Percentiles rank a stretch among this genome's conserved stretches.
These are phyloP conservation scores for Candida broadrunensis DNA, from an alignment of 805 yeast genomes.

Conservation along the genomic window DNA sequence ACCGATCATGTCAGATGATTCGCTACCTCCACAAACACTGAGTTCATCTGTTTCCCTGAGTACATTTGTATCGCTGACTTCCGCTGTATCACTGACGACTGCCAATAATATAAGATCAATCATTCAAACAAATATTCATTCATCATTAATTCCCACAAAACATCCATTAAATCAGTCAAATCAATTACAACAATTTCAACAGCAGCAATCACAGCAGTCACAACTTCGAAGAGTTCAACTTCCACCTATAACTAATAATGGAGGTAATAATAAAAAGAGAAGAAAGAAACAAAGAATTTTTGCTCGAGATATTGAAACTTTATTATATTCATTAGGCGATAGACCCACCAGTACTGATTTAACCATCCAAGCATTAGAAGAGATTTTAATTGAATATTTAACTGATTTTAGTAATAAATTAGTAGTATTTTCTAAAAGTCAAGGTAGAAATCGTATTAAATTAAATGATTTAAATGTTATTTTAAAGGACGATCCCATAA, in stretches of 20 bases:
- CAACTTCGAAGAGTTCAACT: not conserved
- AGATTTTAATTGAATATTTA: conserved; percentile 33
- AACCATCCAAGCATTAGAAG: conserved; percentile 38
- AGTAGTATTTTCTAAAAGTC: conserved; percentile 31
- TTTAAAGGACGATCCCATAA: conserved; percentile 39
- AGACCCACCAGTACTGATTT: conserved; percentile 37
- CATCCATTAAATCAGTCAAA: not conserved
- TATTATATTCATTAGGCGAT: conserved; percentile 41
- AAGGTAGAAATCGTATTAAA: conserved; percentile 37
- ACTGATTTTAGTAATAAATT: conserved; percentile 32
- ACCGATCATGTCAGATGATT: too few species aligned
- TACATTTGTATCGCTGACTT: too few species aligned
- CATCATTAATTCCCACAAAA: too few species aligned
- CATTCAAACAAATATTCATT: too few species aligned
- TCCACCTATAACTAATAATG: conserved; percentile 5
- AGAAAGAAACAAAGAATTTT: conserved; percentile 35
- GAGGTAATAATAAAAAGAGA: conserved; percentile 8
- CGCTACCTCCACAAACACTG: too few species aligned
- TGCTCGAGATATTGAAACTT: conserved; percentile 39
- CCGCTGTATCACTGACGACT: too few species aligned
- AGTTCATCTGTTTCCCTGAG: too few species aligned
- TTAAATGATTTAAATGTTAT: conserved; percentile 42
- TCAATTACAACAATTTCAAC: not conserved
- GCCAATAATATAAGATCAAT: too few species aligned
- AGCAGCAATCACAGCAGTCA: not conserved